Percentiles rank a stretch among this genome's conserved stretches.
phyloP scores from a whole-genome alignment of 352 stramenopile species.

The Pythium plurisporium region DNA sequence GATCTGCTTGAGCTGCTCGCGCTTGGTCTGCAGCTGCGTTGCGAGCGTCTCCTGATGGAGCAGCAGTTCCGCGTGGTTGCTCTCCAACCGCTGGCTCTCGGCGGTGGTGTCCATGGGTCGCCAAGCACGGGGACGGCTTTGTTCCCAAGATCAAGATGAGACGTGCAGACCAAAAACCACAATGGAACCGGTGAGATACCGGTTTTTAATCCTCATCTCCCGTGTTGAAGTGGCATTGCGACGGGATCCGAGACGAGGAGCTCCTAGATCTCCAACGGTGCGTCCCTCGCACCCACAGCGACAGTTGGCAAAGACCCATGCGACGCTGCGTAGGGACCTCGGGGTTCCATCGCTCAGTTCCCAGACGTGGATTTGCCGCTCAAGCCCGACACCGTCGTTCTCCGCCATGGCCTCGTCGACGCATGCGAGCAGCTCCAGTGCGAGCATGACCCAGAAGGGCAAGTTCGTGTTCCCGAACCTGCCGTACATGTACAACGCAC shows the following conservation, averaged over 20 bases:
- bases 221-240: slow-evolving; percentile 2
- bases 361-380: not conserved
- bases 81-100: slow-evolving; percentile 50
- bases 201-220: slow-evolving; percentile 9
- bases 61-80: slow-evolving; percentile 55
- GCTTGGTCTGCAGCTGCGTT: slow-evolving; percentile 37
- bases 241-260: not conserved
- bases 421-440: not conserved
- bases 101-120: slow-evolving; percentile 19
- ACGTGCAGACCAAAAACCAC: too few species aligned
- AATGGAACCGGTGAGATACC: slow-evolving; percentile 9
- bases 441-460: slow-evolving; percentile 16
- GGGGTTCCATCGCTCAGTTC: not conserved
- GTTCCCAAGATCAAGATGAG: too few species aligned
- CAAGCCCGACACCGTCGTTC: not conserved
- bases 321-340: slow-evolving; percentile 8
- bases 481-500: slow-evolving; percentile 49
- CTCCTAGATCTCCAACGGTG: not conserved
- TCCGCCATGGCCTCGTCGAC: slow-evolving; percentile 12
- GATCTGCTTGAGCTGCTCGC: slow-evolving; percentile 40
- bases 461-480: slow-evolving; percentile 35
- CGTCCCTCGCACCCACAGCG: not conserved
- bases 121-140: too few species aligned
- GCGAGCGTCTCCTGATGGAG: slow-evolving; percentile 53
- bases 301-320: not conserved